Conservation (phyloP, 306 rosid species). For the Ormosia semicastrata region DNA sequence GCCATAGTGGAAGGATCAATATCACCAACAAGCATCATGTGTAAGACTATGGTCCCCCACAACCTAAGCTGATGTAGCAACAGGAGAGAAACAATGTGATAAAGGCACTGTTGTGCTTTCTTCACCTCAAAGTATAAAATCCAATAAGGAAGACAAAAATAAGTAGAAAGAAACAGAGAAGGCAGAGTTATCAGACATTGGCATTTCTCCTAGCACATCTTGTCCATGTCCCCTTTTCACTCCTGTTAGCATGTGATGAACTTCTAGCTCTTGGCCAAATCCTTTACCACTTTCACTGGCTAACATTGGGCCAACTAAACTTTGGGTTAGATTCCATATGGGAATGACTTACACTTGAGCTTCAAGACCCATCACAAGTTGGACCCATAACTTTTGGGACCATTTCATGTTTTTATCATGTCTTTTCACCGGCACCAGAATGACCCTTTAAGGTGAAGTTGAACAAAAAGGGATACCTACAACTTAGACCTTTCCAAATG, state of each 20-base stretch:
- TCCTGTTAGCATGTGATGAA: constrained; percentile 49
- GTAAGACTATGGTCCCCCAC: constrained; percentile 43
- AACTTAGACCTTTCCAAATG: constrained; percentile 31
- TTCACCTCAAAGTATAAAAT: constrained; percentile 42
- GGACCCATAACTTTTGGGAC: constrained; percentile 44
- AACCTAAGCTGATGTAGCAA: constrained; percentile 11
- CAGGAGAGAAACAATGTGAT: constrained; percentile 23
- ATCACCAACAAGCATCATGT: constrained; percentile 41
- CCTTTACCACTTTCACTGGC: constrained; percentile 29
- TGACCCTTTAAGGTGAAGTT: constrained; percentile 30
- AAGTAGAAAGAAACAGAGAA: constrained; percentile 41
- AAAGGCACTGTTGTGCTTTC: constrained; percentile 32
- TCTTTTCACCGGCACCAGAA: constrained; percentile 9
- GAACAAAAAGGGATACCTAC: constrained; percentile 27
- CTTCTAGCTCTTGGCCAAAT: constrained; percentile 33
- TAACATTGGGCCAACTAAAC: constrained; percentile 38
- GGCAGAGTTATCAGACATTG: constrained; percentile 40
- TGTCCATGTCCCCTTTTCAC: constrained; percentile 65
- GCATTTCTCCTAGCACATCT: constrained; percentile 49
- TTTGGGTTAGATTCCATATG: constrained; percentile 27
- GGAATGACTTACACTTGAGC: constrained; percentile 21
- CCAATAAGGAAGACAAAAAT: constrained; percentile 45
- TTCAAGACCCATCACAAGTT: constrained; percentile 38
- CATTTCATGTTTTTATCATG: constrained; percentile 34
- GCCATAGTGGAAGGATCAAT: constrained; percentile 40